Evolutionary conservation across 2,329 filamentous ascomycete genomes (phyloP), one percentile per base, ranked within the genome.

Genomic region (Ophiostoma himal-ulmi): DNA sequence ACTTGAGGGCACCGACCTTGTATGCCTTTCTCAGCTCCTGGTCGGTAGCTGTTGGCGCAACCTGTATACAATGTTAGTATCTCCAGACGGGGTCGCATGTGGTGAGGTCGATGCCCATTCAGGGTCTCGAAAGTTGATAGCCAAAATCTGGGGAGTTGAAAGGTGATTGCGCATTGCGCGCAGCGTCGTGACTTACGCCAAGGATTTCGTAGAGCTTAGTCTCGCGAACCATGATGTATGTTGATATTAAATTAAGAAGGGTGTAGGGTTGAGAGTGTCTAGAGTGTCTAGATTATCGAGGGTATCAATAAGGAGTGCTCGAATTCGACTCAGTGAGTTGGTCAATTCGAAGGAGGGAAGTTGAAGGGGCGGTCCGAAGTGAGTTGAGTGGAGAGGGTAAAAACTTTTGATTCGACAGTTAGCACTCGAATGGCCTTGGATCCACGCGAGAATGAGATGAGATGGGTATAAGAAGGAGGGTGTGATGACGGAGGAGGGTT

Each of bases 1-100:
- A 91, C 82, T 94, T 95, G 73, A 95, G 82, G 44, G 92, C 92
- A 75, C 89, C 88, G 75, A 90, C 88, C 81, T 92, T 93, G 86
- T 95, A 96, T 76, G 89, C 93, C 78, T 94, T 93, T 84, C 95
- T 97, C 75, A 99, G 83, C 81, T 97, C 91, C 75, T 89, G 84
- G 77, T 98, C 94, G 71, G 90, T 90, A 75, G 91, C 92, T 77
- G 86, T 89, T 74, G 92, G 90, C 76, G 91, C 74, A 75, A 96
- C 91, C 92, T 96, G 54, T 34, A 60, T 68, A 26, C 10, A 17
- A 69, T 60, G 54, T 36, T 41, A 34, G 34, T 22, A 34, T 34
- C 6, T 30, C 30, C n/a, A 62, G 36, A 64, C 6, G 22, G 22
- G 22, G 30, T 36, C 57, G 57, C 11, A 48, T 8, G 52, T 30